Evolutionary conservation across 495 filamentous ascomycete species (phyloP).

Genomic region (Xylaria cubensis): DNA sequence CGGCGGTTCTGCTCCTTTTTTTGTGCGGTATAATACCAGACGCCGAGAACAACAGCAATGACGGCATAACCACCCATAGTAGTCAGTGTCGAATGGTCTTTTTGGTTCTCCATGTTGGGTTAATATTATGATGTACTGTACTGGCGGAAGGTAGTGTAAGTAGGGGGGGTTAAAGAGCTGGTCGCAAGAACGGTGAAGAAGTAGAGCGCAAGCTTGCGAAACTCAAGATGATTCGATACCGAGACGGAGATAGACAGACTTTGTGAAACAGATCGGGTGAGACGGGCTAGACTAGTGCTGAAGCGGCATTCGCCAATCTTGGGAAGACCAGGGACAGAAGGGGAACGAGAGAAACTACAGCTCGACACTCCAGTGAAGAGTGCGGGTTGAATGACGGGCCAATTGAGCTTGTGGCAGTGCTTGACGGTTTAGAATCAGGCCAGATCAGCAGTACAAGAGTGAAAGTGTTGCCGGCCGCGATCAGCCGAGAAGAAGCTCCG

Average conservation of each 20-base stretch:
- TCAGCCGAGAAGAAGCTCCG: slow-evolving; percentile 28
- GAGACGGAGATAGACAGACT: neutral
- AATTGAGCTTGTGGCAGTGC: slow-evolving; percentile 12
- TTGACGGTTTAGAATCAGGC: slow-evolving; percentile 21
- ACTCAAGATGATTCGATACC: slow-evolving; percentile 1
- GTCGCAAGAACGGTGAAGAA: neutral
- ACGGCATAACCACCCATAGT: slow-evolving; percentile 63
- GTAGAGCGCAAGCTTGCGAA: slow-evolving; percentile 1
- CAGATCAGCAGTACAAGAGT: slow-evolving; percentile 27
- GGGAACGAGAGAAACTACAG: neutral
- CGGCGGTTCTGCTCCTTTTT: slow-evolving; percentile 52
- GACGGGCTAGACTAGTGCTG: neutral
- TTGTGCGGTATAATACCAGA: slow-evolving; percentile 37
- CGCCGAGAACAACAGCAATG: slow-evolving; percentile 58
- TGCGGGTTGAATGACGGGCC: neutral
- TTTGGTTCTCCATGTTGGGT: slow-evolving; percentile 49
- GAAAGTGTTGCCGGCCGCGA: slow-evolving; percentile 19
- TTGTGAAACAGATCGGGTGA: slow-evolving; percentile 10
- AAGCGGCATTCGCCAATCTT: slow-evolving; percentile 12
- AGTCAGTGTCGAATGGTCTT: slow-evolving; percentile 44
- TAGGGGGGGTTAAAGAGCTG: neutral
- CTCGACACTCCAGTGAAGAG: neutral
- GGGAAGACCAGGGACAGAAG: slow-evolving; percentile 6
- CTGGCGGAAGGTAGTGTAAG: neutral
- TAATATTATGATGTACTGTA: slow-evolving; percentile 6